These are phyloP conservation scores for Talaromyces proteolyticus DNA, from an alignment of 495 filamentous ascomycete species.

Conservation along the genomic window DNA sequence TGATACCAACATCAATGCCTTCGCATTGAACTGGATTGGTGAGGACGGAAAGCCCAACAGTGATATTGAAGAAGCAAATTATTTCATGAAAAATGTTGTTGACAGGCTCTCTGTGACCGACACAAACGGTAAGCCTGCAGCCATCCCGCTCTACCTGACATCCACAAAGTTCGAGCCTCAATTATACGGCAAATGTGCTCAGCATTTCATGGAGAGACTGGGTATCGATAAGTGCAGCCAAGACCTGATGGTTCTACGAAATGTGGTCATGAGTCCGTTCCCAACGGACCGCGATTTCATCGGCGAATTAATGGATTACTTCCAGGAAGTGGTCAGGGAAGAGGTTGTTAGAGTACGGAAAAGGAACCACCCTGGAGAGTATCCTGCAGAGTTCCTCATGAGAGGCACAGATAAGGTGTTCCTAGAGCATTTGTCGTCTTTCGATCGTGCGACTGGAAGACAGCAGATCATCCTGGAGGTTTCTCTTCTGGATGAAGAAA, in stretches of 20 bases:
- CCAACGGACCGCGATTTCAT: constrained; percentile 28
- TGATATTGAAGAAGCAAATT: constrained; percentile 46
- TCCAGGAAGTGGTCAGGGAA: constrained; percentile 20
- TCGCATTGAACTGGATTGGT: constrained; percentile 35
- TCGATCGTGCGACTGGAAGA: constrained; percentile 23
- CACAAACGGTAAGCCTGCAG: constrained; percentile 25
- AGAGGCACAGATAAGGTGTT: constrained; percentile 26
- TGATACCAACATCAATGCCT: constrained; percentile 43
- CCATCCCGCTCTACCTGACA: constrained; percentile 35
- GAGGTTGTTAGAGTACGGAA: constrained; percentile 24
- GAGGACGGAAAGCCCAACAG: constrained; percentile 28
- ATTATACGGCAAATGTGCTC: constrained; percentile 33
- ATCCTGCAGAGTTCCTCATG: constrained; percentile 24
- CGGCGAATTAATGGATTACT: constrained; percentile 14
- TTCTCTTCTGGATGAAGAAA: constrained; percentile 8
- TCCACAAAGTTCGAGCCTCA: constrained; percentile 30
- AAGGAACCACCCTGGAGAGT: constrained; percentile 16
- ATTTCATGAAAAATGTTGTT: constrained; percentile 38
- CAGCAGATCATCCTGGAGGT: constrained; percentile 26
- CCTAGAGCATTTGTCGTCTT: constrained; percentile 24
- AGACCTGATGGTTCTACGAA: constrained; percentile 32
- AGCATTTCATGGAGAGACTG: constrained; percentile 31
- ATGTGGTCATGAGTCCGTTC: constrained; percentile 36
- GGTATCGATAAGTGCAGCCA: constrained; percentile 16
- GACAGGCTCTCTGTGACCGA: constrained; percentile 29